A percentile compares a stretch with the other conserved stretches of the same genome.
These are phyloP conservation scores for Kuraishia ogatae DNA, from an alignment of 805 yeast species.

Conservation along the genomic window DNA sequence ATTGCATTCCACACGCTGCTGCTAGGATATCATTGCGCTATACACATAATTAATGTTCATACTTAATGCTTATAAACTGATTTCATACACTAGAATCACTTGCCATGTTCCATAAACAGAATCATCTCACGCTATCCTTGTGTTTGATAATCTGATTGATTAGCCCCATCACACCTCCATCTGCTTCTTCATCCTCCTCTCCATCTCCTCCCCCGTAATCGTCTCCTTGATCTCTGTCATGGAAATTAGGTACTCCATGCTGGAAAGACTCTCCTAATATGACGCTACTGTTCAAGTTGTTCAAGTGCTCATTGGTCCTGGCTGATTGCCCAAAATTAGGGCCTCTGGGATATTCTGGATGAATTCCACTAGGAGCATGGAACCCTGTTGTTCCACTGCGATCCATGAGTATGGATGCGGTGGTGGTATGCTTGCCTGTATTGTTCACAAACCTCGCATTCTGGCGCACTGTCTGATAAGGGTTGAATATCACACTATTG, in stretches of 20 bases:
- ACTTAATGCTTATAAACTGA: not conserved
- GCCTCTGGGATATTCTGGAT: not conserved
- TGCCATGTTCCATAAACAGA: not conserved
- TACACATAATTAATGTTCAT: too few relatives aligned
- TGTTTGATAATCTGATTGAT: conserved; percentile 71
- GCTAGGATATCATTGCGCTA: too few relatives aligned
- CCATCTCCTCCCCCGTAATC: conserved; percentile 20
- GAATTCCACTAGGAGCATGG: not conserved
- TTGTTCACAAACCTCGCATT: not conserved
- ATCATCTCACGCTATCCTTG: conserved; percentile 14
- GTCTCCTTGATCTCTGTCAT: conserved; percentile 23
- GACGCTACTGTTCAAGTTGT: conserved; percentile 19
- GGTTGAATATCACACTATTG: not conserved
- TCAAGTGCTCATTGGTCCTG: conserved; percentile 4
- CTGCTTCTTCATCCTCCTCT: conserved; percentile 22
- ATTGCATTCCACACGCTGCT: not conserved
- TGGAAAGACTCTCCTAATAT: conserved; percentile 37
- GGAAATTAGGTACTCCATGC: conserved; percentile 23
- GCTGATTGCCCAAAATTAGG: not conserved
- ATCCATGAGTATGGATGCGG: not conserved
- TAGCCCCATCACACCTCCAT: conserved; percentile 66
- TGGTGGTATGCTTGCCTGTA: not conserved
- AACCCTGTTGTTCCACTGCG: not conserved
- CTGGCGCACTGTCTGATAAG: not conserved
- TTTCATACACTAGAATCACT: not conserved